Percentiles rank a stretch among this genome's conserved stretches.
phyloP scores from a whole-genome alignment of 371 early-diverging fungal genomes.

The Saksenaea oblongispora region DNA sequence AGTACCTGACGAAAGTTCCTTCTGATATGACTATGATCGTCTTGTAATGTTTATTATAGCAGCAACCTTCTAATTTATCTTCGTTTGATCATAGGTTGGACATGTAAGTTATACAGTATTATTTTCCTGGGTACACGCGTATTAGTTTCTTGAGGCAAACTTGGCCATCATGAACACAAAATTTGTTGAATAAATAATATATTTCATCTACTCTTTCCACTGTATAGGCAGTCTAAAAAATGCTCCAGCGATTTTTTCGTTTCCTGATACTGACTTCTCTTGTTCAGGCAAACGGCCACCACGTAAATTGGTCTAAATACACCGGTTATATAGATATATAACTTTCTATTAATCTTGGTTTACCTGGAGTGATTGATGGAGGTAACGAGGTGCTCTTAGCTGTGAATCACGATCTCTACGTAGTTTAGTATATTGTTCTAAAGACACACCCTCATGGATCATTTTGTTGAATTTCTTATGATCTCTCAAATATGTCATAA shows the following conservation, averaged over 20 bases:
- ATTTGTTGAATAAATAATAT: not conserved
- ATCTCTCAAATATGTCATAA: conserved; percentile 23
- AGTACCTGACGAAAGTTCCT: too few relatives aligned
- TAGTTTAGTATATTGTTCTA: conserved; percentile 30
- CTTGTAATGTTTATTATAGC: too few relatives aligned
- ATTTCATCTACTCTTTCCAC: not conserved
- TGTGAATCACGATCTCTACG: conserved; percentile 34
- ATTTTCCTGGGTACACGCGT: too few relatives aligned
- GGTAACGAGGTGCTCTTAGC: conserved; percentile 40
- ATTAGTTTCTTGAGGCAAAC: too few relatives aligned
- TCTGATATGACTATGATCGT: too few relatives aligned
- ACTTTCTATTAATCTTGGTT: not conserved
- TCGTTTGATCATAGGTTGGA: too few relatives aligned
- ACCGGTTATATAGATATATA: not conserved
- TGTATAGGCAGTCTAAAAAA: not conserved
- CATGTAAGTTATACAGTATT: too few relatives aligned
- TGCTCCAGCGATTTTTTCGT: not conserved
- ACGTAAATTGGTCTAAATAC: conserved; percentile 25
- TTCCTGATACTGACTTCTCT: conserved; percentile 13
- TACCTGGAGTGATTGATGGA: conserved; percentile 54
- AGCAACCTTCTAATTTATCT: too few relatives aligned
- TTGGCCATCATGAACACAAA: too few relatives aligned
- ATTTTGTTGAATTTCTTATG: conserved; percentile 45
- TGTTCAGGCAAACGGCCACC: conserved; percentile 20
- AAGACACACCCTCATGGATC: conserved; percentile 24